Conservation (phyloP, 345 rosid species). For the Populus deltoides region DNA sequence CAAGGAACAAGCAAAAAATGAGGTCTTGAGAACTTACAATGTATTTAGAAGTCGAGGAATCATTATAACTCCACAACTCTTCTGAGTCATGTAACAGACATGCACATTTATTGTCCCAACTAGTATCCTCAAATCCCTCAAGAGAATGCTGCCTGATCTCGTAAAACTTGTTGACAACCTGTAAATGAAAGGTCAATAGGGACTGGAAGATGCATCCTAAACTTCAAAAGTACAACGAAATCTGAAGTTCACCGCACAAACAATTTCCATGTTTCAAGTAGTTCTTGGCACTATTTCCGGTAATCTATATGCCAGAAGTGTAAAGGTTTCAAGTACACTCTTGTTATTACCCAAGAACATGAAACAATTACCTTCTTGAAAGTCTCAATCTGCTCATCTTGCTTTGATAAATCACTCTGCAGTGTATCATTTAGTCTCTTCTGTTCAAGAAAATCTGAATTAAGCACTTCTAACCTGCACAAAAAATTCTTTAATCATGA, state of each 20-base stretch:
- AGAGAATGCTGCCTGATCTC: conserved; percentile 57
- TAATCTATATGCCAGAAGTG: neutral
- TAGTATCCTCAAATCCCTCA: conserved; percentile 43
- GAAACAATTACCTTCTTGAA: conserved; percentile 51
- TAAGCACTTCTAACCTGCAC: conserved; percentile 70
- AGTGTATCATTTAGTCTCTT: conserved; percentile 56
- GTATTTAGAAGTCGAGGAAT: conserved; percentile 71
- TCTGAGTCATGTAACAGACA: conserved; percentile 63
- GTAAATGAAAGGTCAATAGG: conserved; percentile 7
- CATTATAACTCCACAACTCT: conserved; percentile 80
- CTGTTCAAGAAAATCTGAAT: conserved; percentile 52
- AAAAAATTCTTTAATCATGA: conserved; percentile 10
- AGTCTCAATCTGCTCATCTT: conserved; percentile 53
- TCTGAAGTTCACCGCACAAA: neutral
- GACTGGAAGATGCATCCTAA: neutral
- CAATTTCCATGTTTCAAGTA: neutral
- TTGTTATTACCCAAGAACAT: neutral
- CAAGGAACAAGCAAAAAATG: conserved; percentile 7
- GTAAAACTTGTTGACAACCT: conserved; percentile 77
- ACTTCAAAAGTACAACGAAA: neutral
- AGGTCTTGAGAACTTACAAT: conserved; percentile 54
- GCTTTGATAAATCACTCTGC: conserved; percentile 53
- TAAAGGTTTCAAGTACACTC: neutral
- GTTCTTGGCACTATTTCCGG: neutral
- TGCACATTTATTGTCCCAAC: conserved; percentile 65